Conservation (phyloP, 257 asterid genomes). For the Euphrasia confusa region DNA sequence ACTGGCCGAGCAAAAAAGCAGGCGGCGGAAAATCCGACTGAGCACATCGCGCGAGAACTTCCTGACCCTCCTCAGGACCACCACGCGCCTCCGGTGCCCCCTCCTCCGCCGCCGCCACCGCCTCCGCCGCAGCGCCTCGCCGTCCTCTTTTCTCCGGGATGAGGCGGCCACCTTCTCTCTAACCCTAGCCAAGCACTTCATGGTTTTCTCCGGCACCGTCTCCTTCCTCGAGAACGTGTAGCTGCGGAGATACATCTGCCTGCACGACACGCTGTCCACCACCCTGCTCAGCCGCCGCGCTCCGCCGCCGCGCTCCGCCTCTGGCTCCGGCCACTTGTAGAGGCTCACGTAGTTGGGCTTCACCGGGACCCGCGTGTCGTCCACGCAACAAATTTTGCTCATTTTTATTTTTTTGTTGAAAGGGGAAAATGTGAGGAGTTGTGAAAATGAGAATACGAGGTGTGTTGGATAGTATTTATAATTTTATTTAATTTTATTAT, state of each 20-base stretch:
- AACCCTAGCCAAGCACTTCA: slow-evolving; percentile 48
- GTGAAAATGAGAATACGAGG: not conserved
- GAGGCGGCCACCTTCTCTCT: slow-evolving; percentile 34
- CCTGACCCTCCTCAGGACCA: slow-evolving; percentile 37
- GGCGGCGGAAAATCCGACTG: slow-evolving; percentile 39
- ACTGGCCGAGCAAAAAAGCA: slow-evolving; percentile 46
- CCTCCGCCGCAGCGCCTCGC: slow-evolving; percentile 17
- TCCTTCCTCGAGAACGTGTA: slow-evolving; percentile 68
- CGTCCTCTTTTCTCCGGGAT: slow-evolving; percentile 21
- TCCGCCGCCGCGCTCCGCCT: slow-evolving; percentile 43
- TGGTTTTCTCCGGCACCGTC: slow-evolving; percentile 50
- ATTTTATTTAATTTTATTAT: too few relatives aligned
- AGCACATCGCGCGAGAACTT: slow-evolving; percentile 41
- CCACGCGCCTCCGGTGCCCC: slow-evolving; percentile 24
- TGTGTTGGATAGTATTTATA: not conserved
- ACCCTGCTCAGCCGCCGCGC: slow-evolving; percentile 37
- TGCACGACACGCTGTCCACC: slow-evolving; percentile 57
- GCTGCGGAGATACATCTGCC: slow-evolving; percentile 55
- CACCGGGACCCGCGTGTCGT: slow-evolving; percentile 47
- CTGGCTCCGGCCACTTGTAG: slow-evolving; percentile 92
- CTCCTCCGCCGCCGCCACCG: slow-evolving; percentile 19
- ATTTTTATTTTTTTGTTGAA: slow-evolving; percentile 16
- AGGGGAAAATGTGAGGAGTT: not conserved
- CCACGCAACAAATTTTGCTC: slow-evolving; percentile 45
- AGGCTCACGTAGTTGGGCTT: slow-evolving; percentile 67